Evolutionary conservation across 176 grass and related monocot genomes (phyloP), one percentile per base, ranked within the genome.

Genomic region (Aegilops tauschii): DNA sequence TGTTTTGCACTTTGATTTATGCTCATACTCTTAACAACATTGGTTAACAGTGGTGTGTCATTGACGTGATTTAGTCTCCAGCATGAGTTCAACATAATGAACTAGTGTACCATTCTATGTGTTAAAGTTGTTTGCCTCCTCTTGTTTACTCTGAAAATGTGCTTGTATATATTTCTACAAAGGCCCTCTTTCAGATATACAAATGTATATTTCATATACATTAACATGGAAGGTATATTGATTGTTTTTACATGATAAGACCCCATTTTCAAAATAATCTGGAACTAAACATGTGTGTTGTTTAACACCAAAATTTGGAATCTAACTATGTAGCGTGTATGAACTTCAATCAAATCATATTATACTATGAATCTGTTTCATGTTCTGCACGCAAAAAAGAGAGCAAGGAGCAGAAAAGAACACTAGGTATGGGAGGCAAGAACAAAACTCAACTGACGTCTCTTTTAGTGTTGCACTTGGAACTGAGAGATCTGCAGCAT

Each of bases 391-490:
- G 13, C 47, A 4, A 50, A 14, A 50, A 50, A 9, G 5, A 50
- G 47, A 36, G 81, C 54, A 84, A 84, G 5, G 67, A 80, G 18
- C 36, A 76, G n/a, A 12, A 35, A 76, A 76, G 69, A 59, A 49
- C 23, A 73, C 27, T 80, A 84, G 58, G 67, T 17, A 80, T 61
- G 69, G 34, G 69, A 85, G 77, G 83, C 61, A 81, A 81, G 17
- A 25, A 58, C 58, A 84, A 59, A 79, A 65, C 66, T 56, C 23
- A 16, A 8, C 28, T 21, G 21, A 42, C 12, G 3, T 3, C 45
- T 13, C 29, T 25, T 18, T 28, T 25, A 8, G 4, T 16, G 45
- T 21, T 21, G 23, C 10, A 27, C 17, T 61, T 28, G 66, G 36
- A 34, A 80, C 23, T 0, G 31, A 18, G 30, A 62, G 7, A 45